Evolutionary conservation across 192 early-diverging fungal genomes (phyloP).

Genomic region (Coemansia interrupta): DNA sequence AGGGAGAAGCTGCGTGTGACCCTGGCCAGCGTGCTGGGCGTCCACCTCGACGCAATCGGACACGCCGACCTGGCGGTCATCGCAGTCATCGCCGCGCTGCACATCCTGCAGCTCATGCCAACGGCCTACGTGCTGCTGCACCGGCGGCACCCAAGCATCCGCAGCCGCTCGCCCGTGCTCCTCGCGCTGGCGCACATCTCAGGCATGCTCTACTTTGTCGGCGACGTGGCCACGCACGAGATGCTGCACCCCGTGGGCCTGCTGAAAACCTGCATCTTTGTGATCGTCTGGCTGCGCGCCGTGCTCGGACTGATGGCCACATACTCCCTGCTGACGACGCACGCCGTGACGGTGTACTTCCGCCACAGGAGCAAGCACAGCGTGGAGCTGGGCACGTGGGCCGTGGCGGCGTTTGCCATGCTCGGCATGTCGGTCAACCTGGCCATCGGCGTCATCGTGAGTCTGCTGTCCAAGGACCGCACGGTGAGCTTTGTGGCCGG

Average conservation of each 20-base stretch:
- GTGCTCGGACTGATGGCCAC: conserved; percentile 25
- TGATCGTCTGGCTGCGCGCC: conserved; percentile 34
- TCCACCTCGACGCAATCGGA: conserved; percentile 31
- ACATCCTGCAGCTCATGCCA: conserved; percentile 19
- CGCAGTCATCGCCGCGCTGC: conserved; percentile 6
- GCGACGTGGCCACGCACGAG: conserved; percentile 33
- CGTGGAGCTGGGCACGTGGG: background rate
- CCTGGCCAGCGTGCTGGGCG: conserved; percentile 22
- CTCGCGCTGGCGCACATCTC: conserved; percentile 9
- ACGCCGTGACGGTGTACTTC: background rate
- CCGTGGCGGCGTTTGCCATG: background rate
- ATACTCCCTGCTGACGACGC: conserved; percentile 1
- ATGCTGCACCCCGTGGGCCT: conserved; percentile 20
- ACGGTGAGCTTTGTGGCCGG: conserved; percentile 14
- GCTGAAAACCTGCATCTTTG: conserved; percentile 27
- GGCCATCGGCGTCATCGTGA: conserved; percentile 12
- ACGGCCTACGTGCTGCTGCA: conserved; percentile 26
- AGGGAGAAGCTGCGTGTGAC: conserved; percentile 32
- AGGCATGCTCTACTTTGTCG: conserved; percentile 32
- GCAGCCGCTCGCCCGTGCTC: conserved; percentile 4
- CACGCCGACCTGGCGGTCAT: conserved; percentile 26
- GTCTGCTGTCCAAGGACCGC: conserved; percentile 3
- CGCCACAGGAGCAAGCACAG: conserved; percentile 4
- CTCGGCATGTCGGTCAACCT: background rate
- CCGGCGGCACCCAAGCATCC: conserved; percentile 26